Percentiles rank a stretch among this genome's conserved stretches.
These are phyloP conservation scores for Colletotrichum paranaense DNA, from an alignment of 2,329 filamentous ascomycete genomes.

Conservation along the genomic window DNA sequence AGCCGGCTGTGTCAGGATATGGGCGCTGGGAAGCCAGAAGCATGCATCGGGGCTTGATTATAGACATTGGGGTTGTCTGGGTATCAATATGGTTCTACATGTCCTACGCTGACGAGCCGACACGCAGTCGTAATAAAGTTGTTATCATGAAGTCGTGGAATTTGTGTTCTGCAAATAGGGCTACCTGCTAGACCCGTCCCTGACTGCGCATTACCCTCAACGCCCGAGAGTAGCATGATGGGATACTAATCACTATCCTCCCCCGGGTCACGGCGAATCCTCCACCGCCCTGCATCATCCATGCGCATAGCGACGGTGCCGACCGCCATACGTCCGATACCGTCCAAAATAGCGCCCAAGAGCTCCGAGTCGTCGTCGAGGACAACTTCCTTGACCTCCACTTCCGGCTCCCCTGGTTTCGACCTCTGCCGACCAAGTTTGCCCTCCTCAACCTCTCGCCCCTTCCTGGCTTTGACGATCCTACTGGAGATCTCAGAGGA, in stretches of 20 bases:
- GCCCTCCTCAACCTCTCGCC: neutral
- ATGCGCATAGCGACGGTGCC: slow-evolving; percentile 44
- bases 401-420: neutral
- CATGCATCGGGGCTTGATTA: neutral
- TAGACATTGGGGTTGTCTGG: neutral
- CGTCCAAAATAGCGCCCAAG: slow-evolving; percentile 49
- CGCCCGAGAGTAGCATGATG: neutral
- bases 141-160: neutral
- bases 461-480: neutral
- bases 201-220: neutral
- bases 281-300: slow-evolving; percentile 54
- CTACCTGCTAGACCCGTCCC: neutral
- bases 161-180: neutral
- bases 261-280: slow-evolving; percentile 42
- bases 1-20: slow-evolving; percentile 16
- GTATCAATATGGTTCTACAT: neutral
- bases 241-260: neutral
- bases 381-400: slow-evolving; percentile 1
- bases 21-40: neutral
- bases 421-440: neutral
- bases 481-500: neutral
- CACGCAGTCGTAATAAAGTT: too few relatives aligned
- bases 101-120: neutral
- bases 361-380: slow-evolving; percentile 46
- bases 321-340: slow-evolving; percentile 47